Evolutionary conservation across 2,329 filamentous ascomycete species (phyloP), one percentile per base, ranked within the genome.

Genomic region (Monosporascus sp.): DNA sequence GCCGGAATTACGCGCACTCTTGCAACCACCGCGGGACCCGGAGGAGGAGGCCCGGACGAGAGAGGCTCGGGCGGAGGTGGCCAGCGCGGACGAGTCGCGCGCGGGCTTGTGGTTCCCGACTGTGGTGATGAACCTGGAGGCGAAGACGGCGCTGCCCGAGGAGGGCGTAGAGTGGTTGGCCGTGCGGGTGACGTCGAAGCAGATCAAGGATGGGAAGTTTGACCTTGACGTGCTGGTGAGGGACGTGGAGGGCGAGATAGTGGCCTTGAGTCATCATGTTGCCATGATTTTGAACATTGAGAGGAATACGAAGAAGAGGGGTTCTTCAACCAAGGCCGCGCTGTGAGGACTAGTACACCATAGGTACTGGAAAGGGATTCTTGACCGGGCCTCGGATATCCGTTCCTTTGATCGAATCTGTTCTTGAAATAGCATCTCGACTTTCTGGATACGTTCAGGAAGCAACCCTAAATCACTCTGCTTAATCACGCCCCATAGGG

Each of bases 81-180:
- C 41, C 20, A 26, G n/a, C 20, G 16, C 24, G 9, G 44, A 38
- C 7, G 48, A 20, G 7, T 22, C 51, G 37, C 53, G 62, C 11
- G 43, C 47, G 3, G 34, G 7, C 16, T 84, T 83, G 61, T 91
- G 88, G 89, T 91, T 90, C 66, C 88, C 88, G 0, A 95, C 90
- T 0, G 69, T 95, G 1, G 73, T 85, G 19, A 71, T 94, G 65
- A 91, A 89, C 66, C 63, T 95, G 22, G 90, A 95, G 57, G 74
- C 91, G 40, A 94, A 93, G 74, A 89, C 87, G 66, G 68, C 77
- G 7, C 67, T 95, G 45, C 88, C 88, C 0, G 71, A 73, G 4
- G 80, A 82, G 43, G 89, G 90, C 0, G 82, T 83, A 1, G 84
- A 90, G 66, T 94, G 87, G 85, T 66, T 95, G 51, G 86, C 86